Base-by-base conservation (phyloP, 2,329 filamentous ascomycete species). In the Epichloe glyceriae region DNA sequence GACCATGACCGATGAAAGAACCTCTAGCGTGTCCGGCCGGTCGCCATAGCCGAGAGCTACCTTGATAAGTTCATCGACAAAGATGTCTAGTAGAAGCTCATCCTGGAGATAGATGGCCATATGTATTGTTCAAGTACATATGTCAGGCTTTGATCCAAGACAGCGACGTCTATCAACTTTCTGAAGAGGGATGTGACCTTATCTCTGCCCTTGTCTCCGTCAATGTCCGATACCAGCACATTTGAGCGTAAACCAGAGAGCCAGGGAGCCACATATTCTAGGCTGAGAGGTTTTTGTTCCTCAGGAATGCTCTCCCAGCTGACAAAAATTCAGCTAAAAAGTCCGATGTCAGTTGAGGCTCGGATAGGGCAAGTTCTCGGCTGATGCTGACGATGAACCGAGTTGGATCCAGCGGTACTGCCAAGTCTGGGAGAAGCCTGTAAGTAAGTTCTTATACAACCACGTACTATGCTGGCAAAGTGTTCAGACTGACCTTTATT, bases 271-370 rank as follows among this genome's bases (percentile, higher is more conserved):
- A 86, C 83, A 60, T 86, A 86, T 5, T 80, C 76, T 33, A 86
- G 69, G 56, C 80, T 83, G 22, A 85, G 61, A 1, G 81, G 79
- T 56, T 82, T 80, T 60, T 86, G 82, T 51, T 83, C 78, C 35
- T 82, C 77, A 1, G 79, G 75, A 57, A 85, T 82, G 58, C 80
- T 83, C 56, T 83, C 80, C 82, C 82, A 86, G 17, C 82, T 80
- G 22, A 84, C 79, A 52, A 86, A 85, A 86, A 86, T 58, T 85
- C 82, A n/a, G 82, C 84, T 39, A 86, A 60, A 58, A 86, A 86
- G 58, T 86, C 82, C 7, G 74, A 76, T 0, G 82, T 85, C 7
- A 86, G 70, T 57, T 84, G 81, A 20, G 82, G 79, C 58, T 86
- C 82, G 19, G 80, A 74, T 33, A 69, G 65, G 8, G 82, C 81